These are phyloP conservation scores for Pinus taeda DNA, from an alignment of 75 land plant genomes.

Conservation along the genomic window DNA sequence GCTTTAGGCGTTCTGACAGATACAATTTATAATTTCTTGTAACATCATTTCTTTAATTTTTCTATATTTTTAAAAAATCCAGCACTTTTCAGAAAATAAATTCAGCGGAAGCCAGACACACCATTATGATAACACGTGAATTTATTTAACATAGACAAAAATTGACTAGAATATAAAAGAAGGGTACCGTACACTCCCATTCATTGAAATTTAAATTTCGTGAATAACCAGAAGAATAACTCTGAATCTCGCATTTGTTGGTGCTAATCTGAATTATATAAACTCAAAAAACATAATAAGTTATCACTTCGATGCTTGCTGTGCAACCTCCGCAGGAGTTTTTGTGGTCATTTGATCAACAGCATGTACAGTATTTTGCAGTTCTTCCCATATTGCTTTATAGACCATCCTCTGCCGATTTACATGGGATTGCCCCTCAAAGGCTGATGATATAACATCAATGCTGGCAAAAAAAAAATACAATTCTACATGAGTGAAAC, in stretches of 20 bases:
- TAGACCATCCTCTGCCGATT: constrained; percentile 97
- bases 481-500: not conserved
- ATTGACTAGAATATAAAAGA: not conserved
- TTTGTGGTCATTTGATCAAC: constrained; percentile 87
- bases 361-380: constrained; percentile 90
- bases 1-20: not conserved
- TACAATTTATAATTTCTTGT: not conserved
- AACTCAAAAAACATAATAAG: not conserved
- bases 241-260: not conserved
- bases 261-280: not conserved
- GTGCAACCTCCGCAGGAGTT: constrained; percentile 73
- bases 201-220: no score
- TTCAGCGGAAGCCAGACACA: not conserved
- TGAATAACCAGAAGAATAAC: not conserved
- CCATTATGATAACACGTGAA: not conserved
- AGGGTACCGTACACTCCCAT: not conserved
- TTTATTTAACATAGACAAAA: not conserved
- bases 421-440: constrained; percentile 84
- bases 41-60: not conserved
- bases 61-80: not conserved
- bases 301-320: not conserved
- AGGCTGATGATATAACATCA: constrained; percentile 71
- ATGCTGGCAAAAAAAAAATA: constrained; percentile 54
- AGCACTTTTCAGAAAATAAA: not conserved
- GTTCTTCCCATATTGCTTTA: constrained; percentile 98